Evolutionary conservation across 2,329 filamentous ascomycete species (phyloP), one percentile per base, ranked within the genome.

Genomic region (Intubia oerlemansii): DNA sequence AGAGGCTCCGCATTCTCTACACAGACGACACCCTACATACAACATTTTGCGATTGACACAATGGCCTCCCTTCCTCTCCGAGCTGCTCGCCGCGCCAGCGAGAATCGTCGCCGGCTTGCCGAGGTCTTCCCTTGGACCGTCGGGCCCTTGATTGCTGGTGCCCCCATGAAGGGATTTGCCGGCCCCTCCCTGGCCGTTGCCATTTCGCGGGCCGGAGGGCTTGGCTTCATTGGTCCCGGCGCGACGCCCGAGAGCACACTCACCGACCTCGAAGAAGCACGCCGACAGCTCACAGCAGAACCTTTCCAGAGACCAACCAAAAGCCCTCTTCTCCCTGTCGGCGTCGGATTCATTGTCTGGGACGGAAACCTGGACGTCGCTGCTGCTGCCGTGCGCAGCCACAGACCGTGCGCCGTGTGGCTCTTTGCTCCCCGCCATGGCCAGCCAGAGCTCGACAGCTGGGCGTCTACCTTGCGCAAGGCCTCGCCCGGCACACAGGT

Each of bases 301-400:
- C 17, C 49, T 45, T 46, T 27, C 48, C 33, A 39, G 51, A 24
- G 47, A 47, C 25, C 41, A 38, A 24, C 37, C 45, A 22, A 13
- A 10, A 17, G 7, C 36, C n/a, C 19, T 21, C 8, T 46, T 3
- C 44, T 66, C 1, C 61, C 61, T 21, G 47, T 76, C 21, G 66
- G 61, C 33, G 52, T 74, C 4, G 72, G 70, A 31, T 69, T 77
- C 45, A 56, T 76, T 30, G 61, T 66, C 25, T 66, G 64, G 32
- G 47, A 58, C 29, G 44, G 48, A 14, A 50, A 51, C 15, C 39
- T 51, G 2, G n/a, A 33, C 1, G n/a, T 51, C 53, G 2, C 42
- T 66, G 3, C 57, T 59, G 2, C 37, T 6, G 30, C 73, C 10
- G 49, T 78, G 12, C 41, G 42, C 15, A 48, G 52, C 34, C 59